phyloP scores from a whole-genome alignment of 345 rosid species.

The Mallotus nudiflorus region DNA sequence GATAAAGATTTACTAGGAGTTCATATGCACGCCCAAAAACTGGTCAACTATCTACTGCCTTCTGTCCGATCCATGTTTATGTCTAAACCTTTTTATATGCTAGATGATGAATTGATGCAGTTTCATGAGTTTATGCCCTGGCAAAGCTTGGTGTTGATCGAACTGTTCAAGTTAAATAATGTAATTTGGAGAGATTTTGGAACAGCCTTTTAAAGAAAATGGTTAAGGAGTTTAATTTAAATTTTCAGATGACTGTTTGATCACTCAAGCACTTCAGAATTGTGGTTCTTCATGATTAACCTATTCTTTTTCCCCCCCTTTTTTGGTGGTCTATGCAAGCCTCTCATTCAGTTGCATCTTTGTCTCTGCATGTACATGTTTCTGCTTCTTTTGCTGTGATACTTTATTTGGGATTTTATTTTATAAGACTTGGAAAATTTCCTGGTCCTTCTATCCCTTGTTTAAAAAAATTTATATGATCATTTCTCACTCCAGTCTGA shows the following conservation, averaged over 20 bases:
- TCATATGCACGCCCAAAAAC: not conserved
- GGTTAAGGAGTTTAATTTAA: not conserved
- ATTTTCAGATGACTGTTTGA: constrained; percentile 1
- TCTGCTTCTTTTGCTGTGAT: not conserved
- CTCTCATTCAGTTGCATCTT: not conserved
- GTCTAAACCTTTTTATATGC: not conserved
- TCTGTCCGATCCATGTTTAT: not conserved
- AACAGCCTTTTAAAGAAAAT: not conserved
- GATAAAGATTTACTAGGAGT: not conserved
- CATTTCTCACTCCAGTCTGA: not conserved
- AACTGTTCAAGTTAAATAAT: not conserved
- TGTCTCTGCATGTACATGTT: not conserved
- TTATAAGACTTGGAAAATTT: not conserved
- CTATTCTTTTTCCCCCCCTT: not conserved
- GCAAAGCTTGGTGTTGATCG: not conserved
- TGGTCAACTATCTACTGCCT: not conserved
- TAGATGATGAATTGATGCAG: not conserved
- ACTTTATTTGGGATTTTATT: not conserved
- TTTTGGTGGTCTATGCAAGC: not conserved
- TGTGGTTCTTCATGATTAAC: not conserved
- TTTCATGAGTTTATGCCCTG: not conserved
- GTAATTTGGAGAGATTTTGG: not conserved
- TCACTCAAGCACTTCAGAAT: not conserved
- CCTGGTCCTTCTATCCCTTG: not conserved
- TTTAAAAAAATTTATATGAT: not conserved